Conservation (phyloP, 2,329 filamentous ascomycete genomes). For the Exophiala lecanii-corni region DNA sequence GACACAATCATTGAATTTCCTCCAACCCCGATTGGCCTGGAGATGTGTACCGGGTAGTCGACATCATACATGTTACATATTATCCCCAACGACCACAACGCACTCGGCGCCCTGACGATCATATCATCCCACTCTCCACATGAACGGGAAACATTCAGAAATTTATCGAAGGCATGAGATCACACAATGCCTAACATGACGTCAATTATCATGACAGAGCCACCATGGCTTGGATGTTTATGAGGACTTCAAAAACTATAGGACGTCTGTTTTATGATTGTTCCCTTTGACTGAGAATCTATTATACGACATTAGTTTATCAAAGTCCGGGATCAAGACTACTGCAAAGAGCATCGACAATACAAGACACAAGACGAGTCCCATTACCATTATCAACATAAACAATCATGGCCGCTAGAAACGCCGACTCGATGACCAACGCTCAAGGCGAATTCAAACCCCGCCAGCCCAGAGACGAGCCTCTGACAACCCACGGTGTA, state of each 20-base stretch:
- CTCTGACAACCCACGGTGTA: conserved; percentile 53
- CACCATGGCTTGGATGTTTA: neutral
- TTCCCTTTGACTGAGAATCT: too few species aligned
- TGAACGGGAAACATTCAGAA: neutral
- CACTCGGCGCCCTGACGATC: neutral
- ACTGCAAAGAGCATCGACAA: too few species aligned
- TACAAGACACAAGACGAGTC: neutral
- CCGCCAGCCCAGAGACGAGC: conserved; percentile 48
- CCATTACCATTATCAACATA: neutral
- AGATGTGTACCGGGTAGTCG: too few species aligned
- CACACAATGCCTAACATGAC: neutral
- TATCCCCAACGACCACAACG: too few species aligned
- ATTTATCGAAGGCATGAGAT: conserved; percentile 1
- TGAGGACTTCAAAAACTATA: neutral
- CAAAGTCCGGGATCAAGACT: too few species aligned
- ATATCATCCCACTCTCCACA: neutral
- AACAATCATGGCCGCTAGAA: conserved; percentile 42
- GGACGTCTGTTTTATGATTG: neutral
- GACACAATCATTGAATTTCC: too few species aligned
- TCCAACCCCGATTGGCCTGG: too few species aligned
- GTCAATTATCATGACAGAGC: neutral
- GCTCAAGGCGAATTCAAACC: conserved; percentile 54
- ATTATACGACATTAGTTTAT: too few species aligned
- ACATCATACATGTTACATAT: too few species aligned
- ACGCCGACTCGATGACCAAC: conserved; percentile 50